Evolutionary conservation across 106 monocot genomes (phyloP), one percentile per base, ranked within the genome.

Genomic region (Phalaenopsis equestris): DNA sequence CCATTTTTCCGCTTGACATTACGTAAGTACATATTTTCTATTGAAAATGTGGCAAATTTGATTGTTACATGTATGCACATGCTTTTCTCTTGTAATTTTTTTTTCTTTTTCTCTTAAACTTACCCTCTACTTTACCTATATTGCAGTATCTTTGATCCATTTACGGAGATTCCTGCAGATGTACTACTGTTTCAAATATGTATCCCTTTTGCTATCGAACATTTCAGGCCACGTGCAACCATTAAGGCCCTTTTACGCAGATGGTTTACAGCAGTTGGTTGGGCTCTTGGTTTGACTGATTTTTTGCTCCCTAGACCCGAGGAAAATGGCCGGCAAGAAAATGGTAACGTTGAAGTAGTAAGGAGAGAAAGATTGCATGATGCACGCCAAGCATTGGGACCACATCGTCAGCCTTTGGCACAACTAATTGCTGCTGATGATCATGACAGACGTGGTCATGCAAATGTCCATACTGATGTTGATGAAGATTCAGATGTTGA

Each of bases 161-260:
- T 99, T 56, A 99, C 92, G 12, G 99, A 99, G 86, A 93, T 99
- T 52, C 94, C 99, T 83, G 90, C 92, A 0, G 94, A 99, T 81
- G 91, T 99, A 76, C 91, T 99, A 70, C 80, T 99, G 74, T 94
- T 99, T 74, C 99, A 99, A 88, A 99, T 99, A 37, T 99, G 99
- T 42, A 91, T 99, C 47, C 99, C 99, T 42, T 99, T 93, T 89
- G 99, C 95, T 46, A 91, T 99, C 73, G 93, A 99, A 74, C 99
- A 99, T 86, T 95, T 99, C 58, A 92, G 93, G 80, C 99, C 93
- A 76, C 89, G 95, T 43, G 85, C 89, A 39, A 93, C 99, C 23
- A 87, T 99, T 14, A 99, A 99, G 85, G 80, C 90, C 30, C 61
- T 99, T 79, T 76, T 99, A 41, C 93, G 79, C 48, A 90, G 92